Base-by-base conservation (phyloP, 495 filamentous ascomycete species). In the Niebla homalea region DNA sequence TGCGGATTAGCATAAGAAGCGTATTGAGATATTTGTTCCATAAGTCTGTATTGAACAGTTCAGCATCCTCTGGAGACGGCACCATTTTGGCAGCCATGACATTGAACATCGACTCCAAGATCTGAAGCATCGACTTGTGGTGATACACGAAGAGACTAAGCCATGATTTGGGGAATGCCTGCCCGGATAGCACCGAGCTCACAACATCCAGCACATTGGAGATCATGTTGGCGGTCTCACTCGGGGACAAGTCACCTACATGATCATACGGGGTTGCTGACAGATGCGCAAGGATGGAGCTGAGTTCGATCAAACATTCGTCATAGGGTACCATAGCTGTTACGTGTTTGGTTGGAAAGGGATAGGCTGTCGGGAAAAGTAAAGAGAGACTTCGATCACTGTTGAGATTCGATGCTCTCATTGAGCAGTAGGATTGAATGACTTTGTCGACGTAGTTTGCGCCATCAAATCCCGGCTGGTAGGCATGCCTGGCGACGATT, bases 21-120 rank as follows among this genome's bases (percentile, higher is more conserved):
- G 87, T 89, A 12, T 77, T 83, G 63, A 99, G 94, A 66, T 95
- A 97, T 36, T 81, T 69, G 52, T 87, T 89, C 92, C 92, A 99
- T 2, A 96, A 70, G 48, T 90, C 87, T 8, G 85, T 96, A 60
- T 93, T 85, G 62, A 96, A 99, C 8, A 75, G 74, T 60, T 94
- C 89, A 3, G 92, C 93, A 57, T 97, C 87, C 54, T 94, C 93
- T 1, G 88, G 87, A 48, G 86, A 70, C 0, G 93, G 90, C 1
- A 96, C 70, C 53, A 87, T 87, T 0, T 75, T 80, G 15, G 86
- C 78, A 36, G 87, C 73, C 46, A 99, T 68, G 15, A 94, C 78
- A 37, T 79, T 71, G 12, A 82, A 81, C 19, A 96, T 67, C 51
- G 85, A 83, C 63, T 96, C 87, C n/a, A 99, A 73, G 12, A 81